These are phyloP conservation scores for Coemansia sp. DNA, from an alignment of 192 early-diverging fungal species.

Conservation along the genomic window DNA sequence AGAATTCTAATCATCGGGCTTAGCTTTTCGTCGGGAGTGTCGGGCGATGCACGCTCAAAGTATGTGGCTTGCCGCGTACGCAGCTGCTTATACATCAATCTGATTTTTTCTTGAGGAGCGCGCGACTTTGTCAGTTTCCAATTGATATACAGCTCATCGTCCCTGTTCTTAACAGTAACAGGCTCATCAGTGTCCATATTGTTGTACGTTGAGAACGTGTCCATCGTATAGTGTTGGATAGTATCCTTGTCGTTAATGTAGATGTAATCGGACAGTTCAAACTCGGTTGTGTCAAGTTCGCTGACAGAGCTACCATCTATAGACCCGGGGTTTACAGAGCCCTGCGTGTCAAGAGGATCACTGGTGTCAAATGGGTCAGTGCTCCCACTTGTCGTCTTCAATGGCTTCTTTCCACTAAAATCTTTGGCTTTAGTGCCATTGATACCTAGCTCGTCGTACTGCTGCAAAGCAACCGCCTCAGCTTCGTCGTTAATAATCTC, in stretches of 20 bases:
- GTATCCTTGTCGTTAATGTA: slow-evolving; percentile 33
- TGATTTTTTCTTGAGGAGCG: slow-evolving; percentile 4
- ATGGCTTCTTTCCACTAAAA: slow-evolving; percentile 4
- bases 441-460: slow-evolving; percentile 24
- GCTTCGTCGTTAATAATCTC: slow-evolving; percentile 54
- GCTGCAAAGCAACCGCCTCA: slow-evolving; percentile 23
- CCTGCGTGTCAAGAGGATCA: slow-evolving; percentile 21
- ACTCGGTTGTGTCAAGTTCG: slow-evolving; percentile 12
- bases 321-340: slow-evolving; percentile 2
- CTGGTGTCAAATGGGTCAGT: slow-evolving; percentile 17
- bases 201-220: slow-evolving; percentile 48
- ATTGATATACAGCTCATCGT: slow-evolving; percentile 40
- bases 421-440: slow-evolving; percentile 4
- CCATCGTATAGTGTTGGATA: slow-evolving; percentile 41
- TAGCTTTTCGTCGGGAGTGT: slow-evolving; percentile 44
- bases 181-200: slow-evolving; percentile 30
- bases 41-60: slow-evolving; percentile 45
- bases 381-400: not conserved
- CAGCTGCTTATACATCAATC: slow-evolving; percentile 15
- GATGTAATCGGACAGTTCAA: slow-evolving; percentile 40
- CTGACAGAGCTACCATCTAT: not conserved
- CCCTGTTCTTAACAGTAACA: slow-evolving; percentile 29
- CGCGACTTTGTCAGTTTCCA: slow-evolving; percentile 30
- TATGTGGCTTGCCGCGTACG: slow-evolving; percentile 40
- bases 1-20: slow-evolving; percentile 35